Evolutionary conservation across 2,329 filamentous ascomycete species (phyloP).

Genomic region (Onygena corvina): DNA sequence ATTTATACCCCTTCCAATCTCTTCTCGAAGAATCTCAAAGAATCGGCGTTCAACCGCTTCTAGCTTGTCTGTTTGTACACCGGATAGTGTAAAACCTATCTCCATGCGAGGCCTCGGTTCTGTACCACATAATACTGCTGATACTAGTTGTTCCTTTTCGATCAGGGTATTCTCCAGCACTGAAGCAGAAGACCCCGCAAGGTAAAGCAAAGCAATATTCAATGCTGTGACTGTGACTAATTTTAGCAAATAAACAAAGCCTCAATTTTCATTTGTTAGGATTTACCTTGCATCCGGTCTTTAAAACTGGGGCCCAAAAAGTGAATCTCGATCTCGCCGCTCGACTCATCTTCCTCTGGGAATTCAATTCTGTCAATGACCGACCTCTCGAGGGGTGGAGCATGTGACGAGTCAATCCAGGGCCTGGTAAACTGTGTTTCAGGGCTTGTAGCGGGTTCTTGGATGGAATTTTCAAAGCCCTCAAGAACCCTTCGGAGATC

Average conservation of each 20-base stretch:
- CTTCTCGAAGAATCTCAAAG: slow-evolving; percentile 69
- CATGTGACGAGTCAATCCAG: slow-evolving; percentile 79
- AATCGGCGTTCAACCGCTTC: slow-evolving; percentile 73
- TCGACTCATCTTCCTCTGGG: slow-evolving; percentile 90
- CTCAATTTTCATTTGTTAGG: neutral
- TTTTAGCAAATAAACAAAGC: neutral
- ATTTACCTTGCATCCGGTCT: slow-evolving; percentile 48
- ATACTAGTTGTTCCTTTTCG: slow-evolving; percentile 83
- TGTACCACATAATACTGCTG: slow-evolving; percentile 66
- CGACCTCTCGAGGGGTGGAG: slow-evolving; percentile 59
- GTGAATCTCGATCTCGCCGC: slow-evolving; percentile 71
- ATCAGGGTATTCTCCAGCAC: slow-evolving; percentile 85
- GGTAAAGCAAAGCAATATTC: slow-evolving; percentile 68
- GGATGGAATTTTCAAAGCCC: slow-evolving; percentile 74
- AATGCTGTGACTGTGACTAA: slow-evolving; percentile 46
- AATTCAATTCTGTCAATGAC: slow-evolving; percentile 73
- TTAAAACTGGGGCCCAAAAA: slow-evolving; percentile 79
- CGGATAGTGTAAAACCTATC: slow-evolving; percentile 74
- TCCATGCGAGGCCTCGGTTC: slow-evolving; percentile 70
- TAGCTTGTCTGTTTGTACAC: slow-evolving; percentile 77
- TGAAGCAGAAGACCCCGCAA: slow-evolving; percentile 86
- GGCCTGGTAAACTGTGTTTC: slow-evolving; percentile 70
- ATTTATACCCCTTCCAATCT: slow-evolving; percentile 64
- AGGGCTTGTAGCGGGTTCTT: slow-evolving; percentile 65
- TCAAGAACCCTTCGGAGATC: slow-evolving; percentile 72